A percentile compares a stretch with the other conserved stretches of the same genome.
These are phyloP conservation scores for Didymella keratinophila DNA, from an alignment of 2,329 filamentous ascomycete species.

Conservation along the genomic window DNA sequence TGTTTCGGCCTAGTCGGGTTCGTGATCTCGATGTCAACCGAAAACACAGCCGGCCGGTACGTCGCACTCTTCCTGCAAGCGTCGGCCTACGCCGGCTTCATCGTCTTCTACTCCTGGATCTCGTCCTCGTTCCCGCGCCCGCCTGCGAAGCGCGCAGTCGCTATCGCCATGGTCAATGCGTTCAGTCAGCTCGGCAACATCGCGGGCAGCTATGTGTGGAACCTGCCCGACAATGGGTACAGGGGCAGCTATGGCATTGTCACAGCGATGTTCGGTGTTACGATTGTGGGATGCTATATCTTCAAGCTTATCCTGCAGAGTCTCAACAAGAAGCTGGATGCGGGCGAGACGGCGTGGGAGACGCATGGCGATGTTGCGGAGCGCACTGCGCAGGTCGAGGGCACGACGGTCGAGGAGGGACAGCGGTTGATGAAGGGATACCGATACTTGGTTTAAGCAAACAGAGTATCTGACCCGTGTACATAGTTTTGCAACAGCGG, in stretches of 20 bases:
- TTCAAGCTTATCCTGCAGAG: constrained; percentile 40
- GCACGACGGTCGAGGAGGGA: constrained; percentile 41
- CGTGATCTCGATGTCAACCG: constrained; percentile 46
- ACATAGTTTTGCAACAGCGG: background rate
- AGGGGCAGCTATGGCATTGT: constrained; percentile 72
- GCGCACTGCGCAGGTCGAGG: constrained; percentile 42
- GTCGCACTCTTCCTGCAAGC: constrained; percentile 47
- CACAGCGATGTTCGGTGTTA: constrained; percentile 68
- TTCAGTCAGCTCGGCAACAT: constrained; percentile 49
- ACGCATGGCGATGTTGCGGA: constrained; percentile 39
- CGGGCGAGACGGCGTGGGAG: constrained; percentile 40
- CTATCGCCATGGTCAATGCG: constrained; percentile 68
- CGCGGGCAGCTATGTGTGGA: constrained; percentile 70
- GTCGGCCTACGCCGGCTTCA: constrained; percentile 52
- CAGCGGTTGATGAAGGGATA: constrained; percentile 40
- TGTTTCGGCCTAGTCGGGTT: constrained; percentile 55
- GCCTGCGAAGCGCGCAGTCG: constrained; percentile 67
- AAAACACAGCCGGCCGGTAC: constrained; percentile 44
- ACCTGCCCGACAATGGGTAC: constrained; percentile 66
- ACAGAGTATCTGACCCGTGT: background rate
- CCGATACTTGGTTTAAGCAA: constrained; percentile 42
- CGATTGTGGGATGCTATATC: constrained; percentile 59
- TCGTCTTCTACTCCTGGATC: constrained; percentile 51
- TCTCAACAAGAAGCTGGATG: constrained; percentile 46
- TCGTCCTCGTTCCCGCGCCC: constrained; percentile 58